Evolutionary conservation across 2,329 filamentous ascomycete genomes (phyloP), one percentile per base, ranked within the genome.

Genomic region (Plectosphaerella sp.): DNA sequence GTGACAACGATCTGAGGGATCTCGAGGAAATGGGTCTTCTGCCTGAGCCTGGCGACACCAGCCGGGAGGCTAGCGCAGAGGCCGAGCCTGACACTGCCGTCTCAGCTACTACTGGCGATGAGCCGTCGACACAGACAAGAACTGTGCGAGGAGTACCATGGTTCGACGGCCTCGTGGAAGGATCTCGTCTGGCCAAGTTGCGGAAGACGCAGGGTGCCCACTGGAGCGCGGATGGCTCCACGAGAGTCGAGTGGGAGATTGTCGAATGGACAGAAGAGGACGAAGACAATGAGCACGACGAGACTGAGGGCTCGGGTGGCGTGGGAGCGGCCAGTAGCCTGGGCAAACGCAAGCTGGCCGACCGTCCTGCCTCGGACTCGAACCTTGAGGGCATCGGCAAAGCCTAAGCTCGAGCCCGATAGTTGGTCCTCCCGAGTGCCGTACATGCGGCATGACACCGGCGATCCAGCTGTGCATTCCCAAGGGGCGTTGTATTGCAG

Each of bases 91-190:
- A 22, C 22, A 22, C 22, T 3, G 22, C 22, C 5, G 22, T 22
- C 22, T 22, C 22, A 5, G 22, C 22, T 22, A 22, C 22, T n/a
- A n/a, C 52, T 12, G 59, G 64, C 11, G 28, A 33, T 9, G 28
- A 9, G 4, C 28, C 28, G 47, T 48, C 18, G 33, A 41, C 1
- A 22, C 2, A 16, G 41, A 20, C 41, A 3, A 11, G n/a, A 5
- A 39, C 46, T 68, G 47, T 67, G 75, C 89, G 85, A 74, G 86
- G 87, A 3, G 79, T 93, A 25, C 88, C 91, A 0, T 96, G 91
- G 89, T 93, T 96, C 59, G 89, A 96, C 60, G 82, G 83, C 57
- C 79, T 96, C 76, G 80, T 95, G 3, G 81, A 89, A 61, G 86
- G 90, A 50, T 92, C 89, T 58, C 77, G 77, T 39, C 71, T 96